phyloP scores from a whole-genome alignment of 768 basidiomycete genomes.

The Pisolithus marmoratus region DNA sequence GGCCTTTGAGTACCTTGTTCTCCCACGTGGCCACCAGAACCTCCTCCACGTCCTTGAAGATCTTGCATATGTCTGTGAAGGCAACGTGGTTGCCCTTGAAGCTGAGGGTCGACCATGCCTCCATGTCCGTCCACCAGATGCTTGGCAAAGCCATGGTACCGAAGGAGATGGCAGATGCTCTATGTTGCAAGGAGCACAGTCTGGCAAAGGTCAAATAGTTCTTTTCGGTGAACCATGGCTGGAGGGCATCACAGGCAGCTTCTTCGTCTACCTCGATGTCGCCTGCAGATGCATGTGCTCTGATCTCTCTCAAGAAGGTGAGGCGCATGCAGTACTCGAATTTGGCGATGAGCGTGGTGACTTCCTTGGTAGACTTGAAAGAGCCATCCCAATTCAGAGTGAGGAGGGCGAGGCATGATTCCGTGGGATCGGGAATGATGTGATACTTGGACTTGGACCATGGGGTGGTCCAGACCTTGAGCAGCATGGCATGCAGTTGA shows the following conservation, averaged over 20 bases:
- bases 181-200: not conserved
- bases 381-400: no score
- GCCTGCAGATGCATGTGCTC: not conserved
- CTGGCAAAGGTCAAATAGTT: not conserved
- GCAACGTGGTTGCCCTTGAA: not conserved
- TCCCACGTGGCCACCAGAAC: not conserved
- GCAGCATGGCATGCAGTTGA: no score
- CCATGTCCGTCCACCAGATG: conserved; percentile 2
- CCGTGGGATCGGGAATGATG: no score
- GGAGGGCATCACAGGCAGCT: not conserved
- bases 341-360: conserved; percentile 2
- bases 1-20: not conserved
- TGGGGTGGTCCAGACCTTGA: no score
- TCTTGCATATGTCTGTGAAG: not conserved
- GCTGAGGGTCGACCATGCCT: not conserved
- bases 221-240: not conserved
- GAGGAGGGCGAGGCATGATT: not conserved
- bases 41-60: not conserved
- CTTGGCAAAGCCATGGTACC: not conserved
- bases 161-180: not conserved
- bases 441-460: no score
- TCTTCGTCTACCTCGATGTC: not conserved
- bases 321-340: conserved; percentile 6
- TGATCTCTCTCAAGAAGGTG: not conserved
- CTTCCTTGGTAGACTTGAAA: not conserved